Percentiles rank a stretch among this genome's conserved stretches.
Evolutionary conservation across 1,284 basidiomycete genomes (phyloP).

Genomic region (Fistulina hepatica): DNA sequence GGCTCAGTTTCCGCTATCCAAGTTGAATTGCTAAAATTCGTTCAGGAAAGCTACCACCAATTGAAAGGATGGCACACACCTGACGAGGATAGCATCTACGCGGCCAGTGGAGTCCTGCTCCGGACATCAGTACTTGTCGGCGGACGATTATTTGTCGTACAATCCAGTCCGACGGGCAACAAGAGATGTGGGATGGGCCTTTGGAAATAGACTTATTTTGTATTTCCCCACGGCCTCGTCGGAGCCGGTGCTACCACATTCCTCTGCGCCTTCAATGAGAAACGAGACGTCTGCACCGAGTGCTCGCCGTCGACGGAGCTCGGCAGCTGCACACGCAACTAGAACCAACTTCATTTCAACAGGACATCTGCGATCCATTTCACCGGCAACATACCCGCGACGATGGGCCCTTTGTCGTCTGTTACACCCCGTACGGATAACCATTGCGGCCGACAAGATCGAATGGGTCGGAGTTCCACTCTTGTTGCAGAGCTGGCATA

Average conservation of each 20-base stretch:
- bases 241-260: slow-evolving; percentile 84
- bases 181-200: not conserved
- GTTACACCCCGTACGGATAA: slow-evolving; percentile 88
- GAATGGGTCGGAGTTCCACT: slow-evolving; percentile 87
- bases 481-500: slow-evolving; percentile 61
- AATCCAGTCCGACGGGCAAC: not conserved
- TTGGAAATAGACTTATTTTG: slow-evolving; percentile 40
- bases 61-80: slow-evolving; percentile 29
- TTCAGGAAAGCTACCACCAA: slow-evolving; percentile 1
- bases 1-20: slow-evolving; percentile 95
- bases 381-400: slow-evolving; percentile 39
- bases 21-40: slow-evolving; percentile 69
- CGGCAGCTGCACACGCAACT: slow-evolving; percentile 80
- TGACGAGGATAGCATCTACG: slow-evolving; percentile 80
- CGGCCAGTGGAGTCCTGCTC: slow-evolving; percentile 66
- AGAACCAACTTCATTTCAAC: not conserved
- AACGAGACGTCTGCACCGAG: slow-evolving; percentile 85
- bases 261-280: slow-evolving; percentile 93
- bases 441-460: slow-evolving; percentile 77
- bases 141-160: slow-evolving; percentile 1
- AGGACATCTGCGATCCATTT: not conserved
- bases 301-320: slow-evolving; percentile 60
- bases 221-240: slow-evolving; percentile 61
- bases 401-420: slow-evolving; percentile 90
- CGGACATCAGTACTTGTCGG: too few species aligned